These are phyloP conservation scores for Ichthyophthirius multifiliis DNA, from an alignment of 169 alveolate genomes.

Conservation along the genomic window DNA sequence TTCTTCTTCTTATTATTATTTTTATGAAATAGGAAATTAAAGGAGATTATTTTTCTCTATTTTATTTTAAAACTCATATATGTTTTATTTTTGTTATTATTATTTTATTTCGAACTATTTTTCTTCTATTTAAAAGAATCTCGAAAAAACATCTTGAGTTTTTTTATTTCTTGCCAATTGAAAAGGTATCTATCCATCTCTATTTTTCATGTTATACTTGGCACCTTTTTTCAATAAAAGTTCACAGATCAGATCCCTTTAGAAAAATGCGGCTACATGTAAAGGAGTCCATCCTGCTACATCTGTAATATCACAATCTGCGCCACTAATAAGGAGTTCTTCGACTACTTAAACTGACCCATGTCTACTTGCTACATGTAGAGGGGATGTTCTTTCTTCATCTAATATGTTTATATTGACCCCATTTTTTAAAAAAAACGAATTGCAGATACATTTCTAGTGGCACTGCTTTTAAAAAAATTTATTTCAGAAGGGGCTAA, in stretches of 20 bases:
- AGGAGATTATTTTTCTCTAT: no score
- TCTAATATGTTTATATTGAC: constrained; percentile 39
- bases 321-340: constrained; percentile 27
- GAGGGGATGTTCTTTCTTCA: constrained; percentile 48
- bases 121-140: no score
- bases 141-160: constrained; percentile 7
- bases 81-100: no score
- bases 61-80: no score
- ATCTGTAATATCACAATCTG: constrained; percentile 40
- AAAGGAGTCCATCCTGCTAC: constrained; percentile 51
- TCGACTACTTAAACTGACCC: constrained; percentile 38
- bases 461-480: constrained; percentile 37
- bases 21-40: background rate
- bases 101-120: no score
- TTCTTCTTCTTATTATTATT: background rate
- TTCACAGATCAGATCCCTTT: constrained; percentile 19
- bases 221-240: constrained; percentile 12
- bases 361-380: constrained; percentile 45
- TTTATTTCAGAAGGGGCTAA: constrained; percentile 18
- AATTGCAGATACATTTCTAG: constrained; percentile 19
- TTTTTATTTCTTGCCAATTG: constrained; percentile 4
- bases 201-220: background rate
- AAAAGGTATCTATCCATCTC: constrained; percentile 1
- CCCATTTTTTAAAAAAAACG: constrained; percentile 31
- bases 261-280: constrained; percentile 39